phyloP scores from a whole-genome alignment of 1,284 basidiomycete genomes.

The Paramarasmius palmivorus region DNA sequence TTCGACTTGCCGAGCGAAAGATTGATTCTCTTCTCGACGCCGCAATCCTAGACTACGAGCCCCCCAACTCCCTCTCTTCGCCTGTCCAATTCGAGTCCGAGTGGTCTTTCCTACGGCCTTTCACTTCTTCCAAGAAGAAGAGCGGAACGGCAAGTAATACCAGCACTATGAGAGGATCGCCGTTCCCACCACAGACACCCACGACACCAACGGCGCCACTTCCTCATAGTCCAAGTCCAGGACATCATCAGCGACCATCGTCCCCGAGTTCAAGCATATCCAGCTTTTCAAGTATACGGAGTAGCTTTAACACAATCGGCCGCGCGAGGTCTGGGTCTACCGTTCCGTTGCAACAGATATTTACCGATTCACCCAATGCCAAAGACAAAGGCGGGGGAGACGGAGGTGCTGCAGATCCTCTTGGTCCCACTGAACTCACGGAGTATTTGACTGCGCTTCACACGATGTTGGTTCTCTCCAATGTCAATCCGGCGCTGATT shows the following conservation, averaged over 20 bases:
- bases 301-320: no score
- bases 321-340: no score
- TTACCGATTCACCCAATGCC: no score
- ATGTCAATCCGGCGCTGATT: conserved; percentile 88
- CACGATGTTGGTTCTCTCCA: conserved; percentile 82
- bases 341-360: no score
- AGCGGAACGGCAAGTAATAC: conserved; percentile 28
- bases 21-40: conserved; percentile 87
- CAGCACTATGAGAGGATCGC: conserved; percentile 20
- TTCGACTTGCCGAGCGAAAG: conserved; percentile 86
- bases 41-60: conserved; percentile 83
- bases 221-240: conserved; percentile 16
- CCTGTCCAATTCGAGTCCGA: conserved; percentile 93
- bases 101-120: conserved; percentile 87
- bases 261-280: no score
- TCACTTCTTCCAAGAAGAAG: conserved; percentile 69
- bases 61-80: conserved; percentile 78
- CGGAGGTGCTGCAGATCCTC: no score
- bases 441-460: conserved; percentile 88
- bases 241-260: background rate
- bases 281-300: no score
- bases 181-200: conserved; percentile 10
- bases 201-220: conserved; percentile 22
- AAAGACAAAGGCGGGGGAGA: no score
- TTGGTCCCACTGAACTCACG: conserved; percentile 58